phyloP scores from a whole-genome alignment of 2,329 filamentous ascomycete genomes.

The Fusarium sp. region DNA sequence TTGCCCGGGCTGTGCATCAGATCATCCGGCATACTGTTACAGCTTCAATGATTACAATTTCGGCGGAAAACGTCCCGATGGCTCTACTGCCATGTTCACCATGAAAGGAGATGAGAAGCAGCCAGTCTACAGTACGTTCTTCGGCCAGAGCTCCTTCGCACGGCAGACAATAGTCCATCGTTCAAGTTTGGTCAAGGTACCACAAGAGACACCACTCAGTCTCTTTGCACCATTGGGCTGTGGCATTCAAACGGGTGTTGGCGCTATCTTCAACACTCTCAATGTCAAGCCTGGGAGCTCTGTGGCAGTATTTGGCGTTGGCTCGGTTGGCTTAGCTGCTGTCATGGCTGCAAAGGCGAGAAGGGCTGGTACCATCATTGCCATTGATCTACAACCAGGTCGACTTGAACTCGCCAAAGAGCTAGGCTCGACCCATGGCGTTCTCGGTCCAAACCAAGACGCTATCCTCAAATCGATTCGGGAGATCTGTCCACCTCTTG shows the following conservation, averaged over 20 bases:
- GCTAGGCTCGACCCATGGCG: conserved; percentile 21
- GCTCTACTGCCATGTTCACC: conserved; percentile 8
- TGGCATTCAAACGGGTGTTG: conserved; percentile 33
- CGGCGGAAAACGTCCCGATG: conserved; percentile 16
- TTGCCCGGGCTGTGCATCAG: conserved; percentile 14
- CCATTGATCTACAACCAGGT: conserved; percentile 12
- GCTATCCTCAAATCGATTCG: background rate
- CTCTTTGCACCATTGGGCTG: conserved; percentile 32
- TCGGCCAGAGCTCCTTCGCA: conserved; percentile 36
- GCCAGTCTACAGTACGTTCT: conserved; percentile 22
- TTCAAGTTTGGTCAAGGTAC: conserved; percentile 26
- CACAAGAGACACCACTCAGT: background rate
- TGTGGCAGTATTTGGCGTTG: conserved; percentile 25
- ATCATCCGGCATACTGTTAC: conserved; percentile 31
- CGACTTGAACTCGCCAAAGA: conserved; percentile 21
- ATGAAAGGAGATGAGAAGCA: background rate
- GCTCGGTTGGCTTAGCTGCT: conserved; percentile 25
- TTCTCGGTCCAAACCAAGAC: background rate
- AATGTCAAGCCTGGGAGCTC: conserved; percentile 19
- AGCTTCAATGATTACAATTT: conserved; percentile 24
- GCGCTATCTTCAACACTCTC: conserved; percentile 20
- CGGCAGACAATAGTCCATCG: conserved; percentile 15
- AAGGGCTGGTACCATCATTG: conserved; percentile 10
- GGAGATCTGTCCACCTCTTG: background rate
- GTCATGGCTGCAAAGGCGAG: conserved; percentile 30